phyloP scores from a whole-genome alignment of 495 filamentous ascomycete genomes.

The Podospora fimiseda region DNA sequence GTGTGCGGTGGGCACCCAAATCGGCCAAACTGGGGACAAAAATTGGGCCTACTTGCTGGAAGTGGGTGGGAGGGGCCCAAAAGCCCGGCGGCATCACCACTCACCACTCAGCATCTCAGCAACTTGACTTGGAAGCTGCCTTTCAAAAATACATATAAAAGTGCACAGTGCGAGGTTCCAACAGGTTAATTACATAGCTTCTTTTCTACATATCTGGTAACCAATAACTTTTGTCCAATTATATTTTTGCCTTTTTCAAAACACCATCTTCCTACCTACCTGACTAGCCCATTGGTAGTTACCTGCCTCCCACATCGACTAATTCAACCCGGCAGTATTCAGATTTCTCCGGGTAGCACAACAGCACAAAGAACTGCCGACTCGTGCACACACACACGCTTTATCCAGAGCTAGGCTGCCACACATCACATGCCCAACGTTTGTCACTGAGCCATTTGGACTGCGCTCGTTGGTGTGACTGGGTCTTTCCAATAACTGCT shows the following conservation, averaged over 20 bases:
- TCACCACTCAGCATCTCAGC: background rate
- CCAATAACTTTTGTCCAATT: too few species aligned
- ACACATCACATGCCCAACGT: slow-evolving; percentile 12
- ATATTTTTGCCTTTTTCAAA: too few species aligned
- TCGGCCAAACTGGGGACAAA: slow-evolving; percentile 12
- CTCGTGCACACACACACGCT: slow-evolving; percentile 2
- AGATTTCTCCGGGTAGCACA: too few species aligned
- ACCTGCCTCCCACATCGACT: too few species aligned
- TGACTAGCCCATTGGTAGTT: too few species aligned
- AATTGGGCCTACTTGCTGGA: slow-evolving; percentile 2
- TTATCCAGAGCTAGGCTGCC: background rate
- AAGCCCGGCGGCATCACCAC: background rate
- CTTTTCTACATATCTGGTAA: too few species aligned
- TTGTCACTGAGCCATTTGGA: slow-evolving; percentile 12
- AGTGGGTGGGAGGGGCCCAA: background rate
- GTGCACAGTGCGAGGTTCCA: slow-evolving; percentile 1
- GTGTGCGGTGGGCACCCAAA: slow-evolving; percentile 10
- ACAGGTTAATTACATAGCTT: too few species aligned
- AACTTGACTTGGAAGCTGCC: background rate
- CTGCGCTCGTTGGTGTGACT: slow-evolving; percentile 2
- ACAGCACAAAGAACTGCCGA: background rate
- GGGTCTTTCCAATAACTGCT: background rate
- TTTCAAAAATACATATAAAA: too few species aligned
- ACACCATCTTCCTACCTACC: too few species aligned
- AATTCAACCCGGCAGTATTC: too few species aligned